Evolutionary conservation across 306 rosid species (phyloP).

Genomic region (Hylodesmum podocarpum): DNA sequence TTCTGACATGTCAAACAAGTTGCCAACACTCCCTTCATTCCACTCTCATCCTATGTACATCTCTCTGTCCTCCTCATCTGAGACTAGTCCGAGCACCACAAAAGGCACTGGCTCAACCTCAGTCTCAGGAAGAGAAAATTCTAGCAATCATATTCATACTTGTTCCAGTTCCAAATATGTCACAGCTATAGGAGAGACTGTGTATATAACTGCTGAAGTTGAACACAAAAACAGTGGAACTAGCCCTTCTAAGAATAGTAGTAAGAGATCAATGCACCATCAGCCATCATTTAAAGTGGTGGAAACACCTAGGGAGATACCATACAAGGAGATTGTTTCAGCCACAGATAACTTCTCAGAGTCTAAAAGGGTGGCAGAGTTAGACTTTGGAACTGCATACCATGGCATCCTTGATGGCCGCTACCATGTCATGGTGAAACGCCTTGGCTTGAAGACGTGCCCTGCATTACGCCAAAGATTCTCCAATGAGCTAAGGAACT

Average conservation of each 20-base stretch:
- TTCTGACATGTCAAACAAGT: conserved; percentile 46
- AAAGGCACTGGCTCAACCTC: conserved; percentile 25
- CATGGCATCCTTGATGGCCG: conserved; percentile 61
- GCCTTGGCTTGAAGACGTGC: conserved; percentile 89
- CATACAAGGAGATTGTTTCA: conserved; percentile 63
- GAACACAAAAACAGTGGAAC: conserved; percentile 41
- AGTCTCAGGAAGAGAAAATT: conserved; percentile 21
- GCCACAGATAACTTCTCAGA: conserved; percentile 75
- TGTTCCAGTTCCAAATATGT: conserved; percentile 44
- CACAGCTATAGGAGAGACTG: conserved; percentile 63
- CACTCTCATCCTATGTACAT: conserved; percentile 74
- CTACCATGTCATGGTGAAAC: conserved; percentile 70
- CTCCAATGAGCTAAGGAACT: conserved; percentile 62
- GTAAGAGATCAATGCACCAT: neutral
- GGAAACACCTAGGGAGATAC: conserved; percentile 69
- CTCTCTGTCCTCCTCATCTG: conserved; percentile 53
- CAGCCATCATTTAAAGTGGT: conserved; percentile 45
- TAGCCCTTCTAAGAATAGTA: conserved; percentile 26
- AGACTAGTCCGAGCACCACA: conserved; percentile 45
- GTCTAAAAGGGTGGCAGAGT: conserved; percentile 71
- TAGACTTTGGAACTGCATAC: conserved; percentile 90
- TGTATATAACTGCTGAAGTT: conserved; percentile 71
- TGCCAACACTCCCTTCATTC: conserved; percentile 78
- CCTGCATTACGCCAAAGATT: conserved; percentile 75
- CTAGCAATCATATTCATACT: conserved; percentile 23